Percentiles rank a stretch among this genome's conserved stretches.
Conservation (phyloP, 306 rosid species). For the Glycine tomentella region DNA sequence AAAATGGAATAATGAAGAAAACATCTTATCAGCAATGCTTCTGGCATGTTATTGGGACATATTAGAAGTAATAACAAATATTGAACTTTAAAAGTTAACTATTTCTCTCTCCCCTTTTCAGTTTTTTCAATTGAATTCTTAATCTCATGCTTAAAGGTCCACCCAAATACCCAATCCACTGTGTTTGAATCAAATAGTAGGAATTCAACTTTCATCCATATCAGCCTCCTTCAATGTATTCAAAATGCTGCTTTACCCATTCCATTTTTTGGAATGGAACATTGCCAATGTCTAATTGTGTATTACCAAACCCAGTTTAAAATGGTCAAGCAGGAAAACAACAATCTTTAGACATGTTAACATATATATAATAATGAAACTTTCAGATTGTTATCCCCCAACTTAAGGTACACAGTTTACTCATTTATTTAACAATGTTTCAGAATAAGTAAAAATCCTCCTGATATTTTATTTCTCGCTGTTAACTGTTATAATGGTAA, state of each 20-base stretch:
- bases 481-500: neutral
- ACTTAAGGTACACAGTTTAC: neutral
- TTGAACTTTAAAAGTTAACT: neutral
- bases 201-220: slow-evolving; percentile 11
- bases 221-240: neutral
- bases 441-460: slow-evolving; percentile 4
- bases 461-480: slow-evolving; percentile 2
- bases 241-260: slow-evolving; percentile 30
- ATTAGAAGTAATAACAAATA: neutral
- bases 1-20: slow-evolving; percentile 36
- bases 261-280: neutral
- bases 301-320: neutral
- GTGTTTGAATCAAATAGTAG: neutral
- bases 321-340: slow-evolving; percentile 25
- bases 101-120: neutral
- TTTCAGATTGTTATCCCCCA: slow-evolving; percentile 6
- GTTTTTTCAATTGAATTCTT: slow-evolving; percentile 28
- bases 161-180: neutral
- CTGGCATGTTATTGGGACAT: slow-evolving; percentile 1
- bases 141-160: slow-evolving; percentile 8
- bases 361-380: neutral
- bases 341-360: slow-evolving; percentile 4
- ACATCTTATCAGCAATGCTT: slow-evolving; percentile 44
- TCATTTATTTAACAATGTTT: slow-evolving; percentile 5
- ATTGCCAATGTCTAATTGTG: neutral